A percentile compares a stretch with the other conserved stretches of the same genome.
phyloP scores from a whole-genome alignment of 768 basidiomycete genomes.

The Pseudohyphozyma bogoriensis region DNA sequence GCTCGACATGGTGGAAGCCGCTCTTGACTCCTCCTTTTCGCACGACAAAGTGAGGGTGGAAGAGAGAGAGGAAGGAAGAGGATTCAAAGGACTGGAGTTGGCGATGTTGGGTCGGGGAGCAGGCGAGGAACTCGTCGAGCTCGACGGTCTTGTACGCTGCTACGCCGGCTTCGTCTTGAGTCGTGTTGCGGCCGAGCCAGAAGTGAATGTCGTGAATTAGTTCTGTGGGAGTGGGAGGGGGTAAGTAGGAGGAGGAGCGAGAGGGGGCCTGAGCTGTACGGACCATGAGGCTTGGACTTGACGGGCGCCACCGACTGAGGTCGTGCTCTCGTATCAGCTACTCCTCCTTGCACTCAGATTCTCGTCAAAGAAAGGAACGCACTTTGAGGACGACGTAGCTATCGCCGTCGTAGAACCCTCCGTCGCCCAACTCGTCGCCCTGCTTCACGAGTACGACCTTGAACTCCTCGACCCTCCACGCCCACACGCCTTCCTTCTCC shows the following conservation, averaged over 20 bases:
- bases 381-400: background rate
- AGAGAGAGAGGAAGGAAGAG: background rate
- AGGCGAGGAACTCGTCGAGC: background rate
- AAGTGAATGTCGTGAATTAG: conserved; percentile 1
- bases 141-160: background rate
- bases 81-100: background rate
- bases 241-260: too few relatives aligned
- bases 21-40: background rate
- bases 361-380: background rate
- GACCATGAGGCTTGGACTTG: background rate
- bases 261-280: too few relatives aligned
- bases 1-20: conserved; percentile 1
- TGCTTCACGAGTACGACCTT: background rate
- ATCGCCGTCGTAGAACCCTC: background rate
- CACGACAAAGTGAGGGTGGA: conserved; percentile 1
- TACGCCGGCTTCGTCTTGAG: background rate
- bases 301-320: background rate
- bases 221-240: too few relatives aligned
- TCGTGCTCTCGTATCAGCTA: background rate
- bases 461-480: background rate
- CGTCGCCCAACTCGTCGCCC: background rate
- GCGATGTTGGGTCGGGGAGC: background rate
- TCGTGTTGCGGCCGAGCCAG: background rate
- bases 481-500: background rate
- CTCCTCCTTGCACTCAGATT: background rate